Conservation (phyloP, 345 rosid species). For the Toxicodendron radicans region DNA sequence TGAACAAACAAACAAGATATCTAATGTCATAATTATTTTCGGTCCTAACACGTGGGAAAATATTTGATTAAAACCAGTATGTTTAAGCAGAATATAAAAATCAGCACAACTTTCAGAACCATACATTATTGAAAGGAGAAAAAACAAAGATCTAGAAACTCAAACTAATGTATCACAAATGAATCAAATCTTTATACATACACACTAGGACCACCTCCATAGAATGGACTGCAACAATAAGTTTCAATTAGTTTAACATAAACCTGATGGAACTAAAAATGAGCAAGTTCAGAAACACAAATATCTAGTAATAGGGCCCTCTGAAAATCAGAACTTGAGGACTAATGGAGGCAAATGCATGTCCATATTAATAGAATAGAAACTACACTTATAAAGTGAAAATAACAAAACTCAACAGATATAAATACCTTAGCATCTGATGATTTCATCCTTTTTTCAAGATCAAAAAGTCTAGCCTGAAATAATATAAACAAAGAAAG, state of each 20-base stretch:
- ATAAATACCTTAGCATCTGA: constrained; percentile 64
- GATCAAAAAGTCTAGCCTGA: constrained; percentile 75
- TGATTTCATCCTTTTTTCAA: constrained; percentile 61
- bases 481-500: constrained; percentile 18
- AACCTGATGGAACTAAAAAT: background rate
- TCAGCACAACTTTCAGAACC: too few species aligned
- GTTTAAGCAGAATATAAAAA: too few species aligned
- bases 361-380: background rate
- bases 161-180: too few species aligned
- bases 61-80: too few species aligned
- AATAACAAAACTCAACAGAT: background rate
- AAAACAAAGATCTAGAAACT: too few species aligned
- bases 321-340: background rate
- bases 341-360: background rate
- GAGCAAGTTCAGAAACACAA: background rate
- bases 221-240: background rate
- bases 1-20: too few species aligned
- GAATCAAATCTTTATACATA: too few species aligned
- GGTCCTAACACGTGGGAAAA: too few species aligned
- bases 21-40: too few species aligned
- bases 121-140: too few species aligned
- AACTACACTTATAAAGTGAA: background rate
- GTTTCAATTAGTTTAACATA: background rate
- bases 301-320: background rate
- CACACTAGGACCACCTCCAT: too few species aligned